phyloP scores from a whole-genome alignment of 352 stramenopile species.

The Pythium sukuiense region DNA sequence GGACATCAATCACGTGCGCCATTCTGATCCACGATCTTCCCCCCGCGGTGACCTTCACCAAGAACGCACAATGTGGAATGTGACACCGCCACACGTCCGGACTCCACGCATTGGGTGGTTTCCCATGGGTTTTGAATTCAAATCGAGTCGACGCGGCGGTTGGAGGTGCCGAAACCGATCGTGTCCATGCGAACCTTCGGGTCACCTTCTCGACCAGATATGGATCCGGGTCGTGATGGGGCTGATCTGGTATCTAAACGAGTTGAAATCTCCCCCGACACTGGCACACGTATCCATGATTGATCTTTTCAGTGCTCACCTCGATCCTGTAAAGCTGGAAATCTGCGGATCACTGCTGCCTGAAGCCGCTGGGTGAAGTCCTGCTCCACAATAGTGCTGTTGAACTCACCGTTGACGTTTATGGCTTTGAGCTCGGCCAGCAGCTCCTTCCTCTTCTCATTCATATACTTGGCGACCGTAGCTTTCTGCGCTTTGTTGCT shows the following conservation, averaged over 20 bases:
- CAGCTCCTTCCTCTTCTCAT: constrained; percentile 42
- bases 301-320: too few relatives aligned
- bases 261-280: too few relatives aligned
- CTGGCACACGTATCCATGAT: too few relatives aligned
- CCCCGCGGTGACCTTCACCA: neutral
- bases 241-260: too few relatives aligned
- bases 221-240: neutral
- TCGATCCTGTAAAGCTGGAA: neutral
- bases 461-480: constrained; percentile 35
- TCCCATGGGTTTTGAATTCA: neutral
- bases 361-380: constrained; percentile 10
- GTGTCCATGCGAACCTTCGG: neutral
- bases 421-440: constrained; percentile 36
- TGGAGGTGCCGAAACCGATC: neutral
- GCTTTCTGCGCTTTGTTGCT: constrained; percentile 21
- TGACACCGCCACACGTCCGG: neutral
- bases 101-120: neutral
- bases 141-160: neutral
- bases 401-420: too few relatives aligned
- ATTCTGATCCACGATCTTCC: constrained; percentile 3
- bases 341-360: neutral
- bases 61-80: constrained; percentile 2
- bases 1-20: constrained; percentile 24
- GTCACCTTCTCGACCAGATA: neutral
- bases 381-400: neutral